A percentile compares a stretch with the other conserved stretches of the same genome.
phyloP scores from a whole-genome alignment of 805 yeast genomes.

The Yarrowia keelungensis region DNA sequence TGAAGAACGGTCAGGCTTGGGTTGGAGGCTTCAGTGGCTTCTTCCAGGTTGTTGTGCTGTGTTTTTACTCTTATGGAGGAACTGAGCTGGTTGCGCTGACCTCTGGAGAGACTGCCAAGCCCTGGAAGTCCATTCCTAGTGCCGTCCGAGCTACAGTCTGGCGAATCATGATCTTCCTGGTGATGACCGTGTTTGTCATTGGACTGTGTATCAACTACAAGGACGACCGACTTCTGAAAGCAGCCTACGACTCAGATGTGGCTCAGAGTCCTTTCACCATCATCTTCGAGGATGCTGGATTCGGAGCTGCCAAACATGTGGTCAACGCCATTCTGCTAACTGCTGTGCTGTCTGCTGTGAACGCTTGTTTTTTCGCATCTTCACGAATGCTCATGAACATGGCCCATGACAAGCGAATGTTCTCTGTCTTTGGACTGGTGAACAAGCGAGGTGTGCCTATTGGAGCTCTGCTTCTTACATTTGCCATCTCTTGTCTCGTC shows the following conservation, averaged over 20 bases:
- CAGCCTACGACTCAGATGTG: constrained; percentile 51
- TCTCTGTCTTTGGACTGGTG: constrained; percentile 57
- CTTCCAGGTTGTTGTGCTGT: constrained; percentile 57
- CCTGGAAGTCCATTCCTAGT: constrained; percentile 61
- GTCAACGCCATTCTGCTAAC: constrained; percentile 64
- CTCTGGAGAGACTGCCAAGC: constrained; percentile 65
- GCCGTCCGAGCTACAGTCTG: constrained; percentile 62
- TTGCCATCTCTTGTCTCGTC: constrained; percentile 62
- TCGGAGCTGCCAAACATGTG: constrained; percentile 56
- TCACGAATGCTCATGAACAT: constrained; percentile 58
- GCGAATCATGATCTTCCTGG: constrained; percentile 58
- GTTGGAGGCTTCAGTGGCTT: constrained; percentile 42
- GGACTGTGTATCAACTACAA: constrained; percentile 64
- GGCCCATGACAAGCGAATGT: constrained; percentile 65
- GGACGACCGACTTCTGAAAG: constrained; percentile 53
- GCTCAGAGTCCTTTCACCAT: constrained; percentile 57
- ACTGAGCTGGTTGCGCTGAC: constrained; percentile 63
- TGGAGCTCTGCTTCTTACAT: constrained; percentile 60
- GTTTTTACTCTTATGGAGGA: constrained; percentile 62
- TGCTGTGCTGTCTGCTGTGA: constrained; percentile 68
- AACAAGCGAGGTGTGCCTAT: constrained; percentile 66
- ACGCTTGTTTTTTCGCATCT: constrained; percentile 68
- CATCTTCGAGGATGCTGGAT: constrained; percentile 59
- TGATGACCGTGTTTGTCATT: constrained; percentile 59
- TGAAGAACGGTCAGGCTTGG: constrained; percentile 41